Evolutionary conservation across 768 basidiomycete genomes (phyloP).

Genomic region (Chiua virens): DNA sequence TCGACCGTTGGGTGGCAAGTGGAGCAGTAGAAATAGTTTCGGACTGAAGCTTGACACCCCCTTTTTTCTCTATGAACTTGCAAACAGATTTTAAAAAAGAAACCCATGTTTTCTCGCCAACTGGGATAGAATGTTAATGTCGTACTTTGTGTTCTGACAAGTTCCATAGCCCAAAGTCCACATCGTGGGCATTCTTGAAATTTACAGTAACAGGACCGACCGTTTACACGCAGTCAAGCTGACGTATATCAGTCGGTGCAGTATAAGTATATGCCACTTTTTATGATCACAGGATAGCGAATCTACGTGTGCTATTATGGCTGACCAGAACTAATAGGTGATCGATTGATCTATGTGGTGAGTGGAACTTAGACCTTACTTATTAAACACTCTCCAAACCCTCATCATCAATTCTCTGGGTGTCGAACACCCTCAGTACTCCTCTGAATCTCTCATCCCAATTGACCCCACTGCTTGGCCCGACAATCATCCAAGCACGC

Average conservation of each 20-base stretch:
- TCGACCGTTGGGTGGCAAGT: conserved; percentile 70
- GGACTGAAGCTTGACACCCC: conserved; percentile 10
- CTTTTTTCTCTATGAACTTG: not conserved
- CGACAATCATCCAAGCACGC: conserved; percentile 76
- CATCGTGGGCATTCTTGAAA: too few relatives aligned
- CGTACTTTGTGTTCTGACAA: not conserved
- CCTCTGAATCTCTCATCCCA: conserved; percentile 79
- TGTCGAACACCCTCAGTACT: conserved; percentile 59
- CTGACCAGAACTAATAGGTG: not conserved
- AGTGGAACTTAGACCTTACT: not conserved
- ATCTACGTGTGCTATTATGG: too few relatives aligned
- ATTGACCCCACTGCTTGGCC: conserved; percentile 56
- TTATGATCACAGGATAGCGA: too few relatives aligned
- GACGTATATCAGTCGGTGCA: too few relatives aligned
- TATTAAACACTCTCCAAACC: not conserved
- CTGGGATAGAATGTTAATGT: not conserved
- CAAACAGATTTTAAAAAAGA: not conserved
- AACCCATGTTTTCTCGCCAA: not conserved
- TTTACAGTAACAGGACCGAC: too few relatives aligned
- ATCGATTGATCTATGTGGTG: not conserved
- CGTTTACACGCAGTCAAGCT: too few relatives aligned
- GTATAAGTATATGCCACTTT: too few relatives aligned
- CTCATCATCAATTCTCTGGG: conserved; percentile 29
- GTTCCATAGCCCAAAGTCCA: too few relatives aligned
- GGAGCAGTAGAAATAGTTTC: conserved; percentile 55